Evolutionary conservation across 2,329 filamentous ascomycete genomes (phyloP).

Genomic region (Curvularia lunata): DNA sequence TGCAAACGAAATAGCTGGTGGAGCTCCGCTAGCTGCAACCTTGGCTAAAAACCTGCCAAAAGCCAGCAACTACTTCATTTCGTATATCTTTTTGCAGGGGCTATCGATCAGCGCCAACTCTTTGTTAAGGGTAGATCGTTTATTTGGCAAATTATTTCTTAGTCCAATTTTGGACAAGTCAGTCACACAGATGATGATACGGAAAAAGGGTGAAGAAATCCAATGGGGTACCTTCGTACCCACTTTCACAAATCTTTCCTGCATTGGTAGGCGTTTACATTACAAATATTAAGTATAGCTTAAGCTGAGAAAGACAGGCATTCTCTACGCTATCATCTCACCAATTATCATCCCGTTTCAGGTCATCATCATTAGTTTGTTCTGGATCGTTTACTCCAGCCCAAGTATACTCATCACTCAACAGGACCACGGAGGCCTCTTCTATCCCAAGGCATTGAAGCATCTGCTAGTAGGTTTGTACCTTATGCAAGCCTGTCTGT

Average conservation of each 20-base stretch:
- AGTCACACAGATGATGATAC: slow-evolving; percentile 13
- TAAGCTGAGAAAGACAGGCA: slow-evolving; percentile 9
- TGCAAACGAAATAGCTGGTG: slow-evolving; percentile 6
- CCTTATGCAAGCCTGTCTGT: slow-evolving; percentile 13
- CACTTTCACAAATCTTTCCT: slow-evolving; percentile 24
- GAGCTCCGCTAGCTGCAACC: slow-evolving; percentile 13
- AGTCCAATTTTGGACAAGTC: slow-evolving; percentile 15
- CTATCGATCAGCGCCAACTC: slow-evolving; percentile 18
- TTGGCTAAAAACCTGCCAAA: slow-evolving; percentile 26
- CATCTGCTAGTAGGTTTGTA: slow-evolving; percentile 21
- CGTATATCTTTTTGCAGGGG: slow-evolving; percentile 21
- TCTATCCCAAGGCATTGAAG: slow-evolving; percentile 21
- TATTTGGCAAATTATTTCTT: slow-evolving; percentile 12
- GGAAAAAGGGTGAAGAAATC: slow-evolving; percentile 9
- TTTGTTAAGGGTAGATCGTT: slow-evolving; percentile 7
- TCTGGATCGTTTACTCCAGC: slow-evolving; percentile 18
- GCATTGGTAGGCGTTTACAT: slow-evolving; percentile 15
- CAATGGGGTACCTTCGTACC: slow-evolving; percentile 19
- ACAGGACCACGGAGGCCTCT: slow-evolving; percentile 10
- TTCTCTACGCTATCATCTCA: slow-evolving; percentile 23
- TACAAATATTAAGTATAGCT: neutral
- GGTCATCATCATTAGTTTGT: slow-evolving; percentile 16
- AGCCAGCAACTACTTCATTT: slow-evolving; percentile 28
- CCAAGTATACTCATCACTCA: slow-evolving; percentile 7
- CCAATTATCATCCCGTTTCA: slow-evolving; percentile 20